Conservation (phyloP, 2,329 filamentous ascomycete species). For the Geosmithia flava region DNA sequence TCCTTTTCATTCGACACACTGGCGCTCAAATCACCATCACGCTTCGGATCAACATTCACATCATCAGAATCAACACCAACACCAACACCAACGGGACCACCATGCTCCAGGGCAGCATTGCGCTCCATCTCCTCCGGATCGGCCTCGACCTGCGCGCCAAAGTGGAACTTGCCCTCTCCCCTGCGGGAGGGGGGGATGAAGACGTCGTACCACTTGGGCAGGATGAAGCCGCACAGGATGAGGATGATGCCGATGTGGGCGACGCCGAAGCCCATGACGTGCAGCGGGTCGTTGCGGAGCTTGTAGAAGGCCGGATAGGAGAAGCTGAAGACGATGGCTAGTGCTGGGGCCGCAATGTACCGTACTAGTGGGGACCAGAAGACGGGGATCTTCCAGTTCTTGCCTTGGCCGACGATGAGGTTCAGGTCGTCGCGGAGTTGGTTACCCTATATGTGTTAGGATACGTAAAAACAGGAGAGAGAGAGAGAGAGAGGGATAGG, state of each 20-base stretch:
- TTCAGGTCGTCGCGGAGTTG: constrained; percentile 44
- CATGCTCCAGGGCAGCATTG: constrained; percentile 2
- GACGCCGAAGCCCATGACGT: constrained; percentile 35
- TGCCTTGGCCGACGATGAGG: constrained; percentile 35
- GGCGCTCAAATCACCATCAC: not conserved
- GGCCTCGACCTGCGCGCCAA: constrained; percentile 8
- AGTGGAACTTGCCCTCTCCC: constrained; percentile 26
- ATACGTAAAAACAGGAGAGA: not conserved
- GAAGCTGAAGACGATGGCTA: constrained; percentile 39
- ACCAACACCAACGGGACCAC: not conserved
- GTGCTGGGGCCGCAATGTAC: constrained; percentile 34
- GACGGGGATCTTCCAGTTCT: constrained; percentile 41
- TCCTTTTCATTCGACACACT: not conserved
- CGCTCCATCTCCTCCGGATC: constrained; percentile 3
- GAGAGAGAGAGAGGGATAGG: not conserved
- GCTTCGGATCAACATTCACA: not conserved
- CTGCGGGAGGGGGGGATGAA: constrained; percentile 34
- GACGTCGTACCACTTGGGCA: constrained; percentile 40
- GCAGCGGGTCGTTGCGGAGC: constrained; percentile 33
- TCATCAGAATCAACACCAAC: not conserved
- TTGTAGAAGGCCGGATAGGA: constrained; percentile 35
- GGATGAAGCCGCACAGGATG: constrained; percentile 32
- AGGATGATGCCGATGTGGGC: constrained; percentile 32
- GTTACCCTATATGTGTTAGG: constrained; percentile 28
- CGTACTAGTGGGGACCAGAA: constrained; percentile 38